Percentiles rank a stretch among this genome's conserved stretches.
Evolutionary conservation across 2,329 filamentous ascomycete genomes (phyloP).

Genomic region (Exophiala lecanii-corni): DNA sequence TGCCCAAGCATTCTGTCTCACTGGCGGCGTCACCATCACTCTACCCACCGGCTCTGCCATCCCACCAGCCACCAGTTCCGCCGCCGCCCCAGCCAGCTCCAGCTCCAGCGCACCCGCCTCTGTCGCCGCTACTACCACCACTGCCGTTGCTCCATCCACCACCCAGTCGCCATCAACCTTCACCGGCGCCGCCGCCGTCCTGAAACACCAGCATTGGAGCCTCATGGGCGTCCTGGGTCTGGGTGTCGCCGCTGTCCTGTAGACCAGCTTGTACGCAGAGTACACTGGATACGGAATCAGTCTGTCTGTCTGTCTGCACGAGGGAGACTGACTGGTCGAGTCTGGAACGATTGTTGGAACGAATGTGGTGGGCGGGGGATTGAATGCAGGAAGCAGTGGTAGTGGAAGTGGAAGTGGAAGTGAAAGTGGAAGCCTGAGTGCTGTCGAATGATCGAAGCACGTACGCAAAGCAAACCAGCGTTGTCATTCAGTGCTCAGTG

Average conservation of each 20-base stretch:
- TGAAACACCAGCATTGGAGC: slow-evolving; percentile 17
- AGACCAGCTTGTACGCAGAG: no score
- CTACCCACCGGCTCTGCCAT: slow-evolving; percentile 51
- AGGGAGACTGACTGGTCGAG: no score
- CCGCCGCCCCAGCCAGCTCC: slow-evolving; percentile 5
- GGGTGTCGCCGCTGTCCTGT: slow-evolving; percentile 16
- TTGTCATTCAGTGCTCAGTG: no score
- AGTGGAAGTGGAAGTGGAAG: no score
- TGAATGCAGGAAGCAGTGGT: no score
- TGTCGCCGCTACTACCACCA: slow-evolving; percentile 3
- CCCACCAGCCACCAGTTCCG: not conserved
- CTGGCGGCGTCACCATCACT: slow-evolving; percentile 17
- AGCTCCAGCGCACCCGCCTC: slow-evolving; percentile 6
- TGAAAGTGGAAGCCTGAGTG: no score
- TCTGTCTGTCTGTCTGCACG: no score
- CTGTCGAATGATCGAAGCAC: no score
- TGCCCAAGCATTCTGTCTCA: slow-evolving; percentile 13
- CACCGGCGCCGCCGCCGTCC: slow-evolving; percentile 13
- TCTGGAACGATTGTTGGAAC: no score
- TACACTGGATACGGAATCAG: no score
- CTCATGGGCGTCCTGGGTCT: slow-evolving; percentile 13
- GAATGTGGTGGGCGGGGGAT: no score
- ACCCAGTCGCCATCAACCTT: slow-evolving; percentile 7
- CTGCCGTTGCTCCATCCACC: slow-evolving; percentile 2
- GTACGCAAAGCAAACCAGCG: no score